Evolutionary conservation across 495 filamentous ascomycete species (phyloP), one percentile per base, ranked within the genome.

Genomic region (Penicillium samsonianum): DNA sequence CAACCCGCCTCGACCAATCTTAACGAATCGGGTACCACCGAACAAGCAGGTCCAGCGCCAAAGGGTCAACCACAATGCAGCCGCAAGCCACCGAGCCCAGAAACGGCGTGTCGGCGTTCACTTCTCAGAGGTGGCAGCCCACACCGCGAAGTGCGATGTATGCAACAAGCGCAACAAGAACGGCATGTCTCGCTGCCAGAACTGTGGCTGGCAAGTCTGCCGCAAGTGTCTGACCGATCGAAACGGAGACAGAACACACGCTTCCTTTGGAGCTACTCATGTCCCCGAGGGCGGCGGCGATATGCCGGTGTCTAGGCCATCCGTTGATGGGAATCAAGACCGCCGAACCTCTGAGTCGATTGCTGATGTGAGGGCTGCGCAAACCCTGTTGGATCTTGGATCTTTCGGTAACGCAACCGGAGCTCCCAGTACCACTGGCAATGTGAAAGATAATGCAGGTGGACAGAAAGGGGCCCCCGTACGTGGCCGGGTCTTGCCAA

Each of bases 121-220:
- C 3, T 78, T 78, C 58, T 48, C 57, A 2, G 57, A 69, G 20
- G 67, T 80, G 17, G 60, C 54, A 1, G 73, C 76, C 6, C 73
- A 76, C 53, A 82, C 80, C 0, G 80, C 77, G 1, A 82, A 81
- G 60, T 83, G 81, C 52, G 81, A 83, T 31, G 14, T 69, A 1
- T 83, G 81, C 61, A 69, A 75, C 45, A 60, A 58, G 11, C 72
- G 79, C 6, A 82, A 83, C 50, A 65, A 38, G 8, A 49, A 57
- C 11, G 76, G 70, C 16, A 78, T 83, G 67, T 65, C 68, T 11
- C 73, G 77, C 8, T 83, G 81, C 62, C 60, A 48, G 10, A 57
- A 52, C 1, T 83, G 80, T 49, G 68, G 67, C 16, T 77, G 73
- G 68, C 78, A 82, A 26, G 53, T 72, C 2, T 83, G 80, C 46